These are phyloP conservation scores for Scheffersomyces stipitis DNA, from an alignment of 805 yeast species.

Conservation along the genomic window DNA sequence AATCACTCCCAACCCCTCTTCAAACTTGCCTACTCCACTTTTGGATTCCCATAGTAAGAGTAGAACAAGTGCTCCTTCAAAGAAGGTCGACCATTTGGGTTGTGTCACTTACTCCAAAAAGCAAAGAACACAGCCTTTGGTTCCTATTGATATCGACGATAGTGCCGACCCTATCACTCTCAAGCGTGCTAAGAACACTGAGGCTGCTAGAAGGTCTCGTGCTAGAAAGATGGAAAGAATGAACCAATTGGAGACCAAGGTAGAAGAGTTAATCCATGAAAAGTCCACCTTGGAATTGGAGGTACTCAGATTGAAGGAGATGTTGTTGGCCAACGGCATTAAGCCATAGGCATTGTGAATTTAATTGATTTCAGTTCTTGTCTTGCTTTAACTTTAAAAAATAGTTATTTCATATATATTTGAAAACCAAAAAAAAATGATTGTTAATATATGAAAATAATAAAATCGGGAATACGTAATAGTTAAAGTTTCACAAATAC, in stretches of 20 bases:
- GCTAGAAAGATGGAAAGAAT: conserved; percentile 91
- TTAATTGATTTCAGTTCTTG: not conserved
- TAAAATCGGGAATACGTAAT: no score
- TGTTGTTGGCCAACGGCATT: conserved; percentile 29
- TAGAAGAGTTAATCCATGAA: conserved; percentile 58
- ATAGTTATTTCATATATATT: no score
- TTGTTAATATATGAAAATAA: no score
- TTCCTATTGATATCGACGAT: conserved; percentile 61
- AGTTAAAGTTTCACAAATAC: no score
- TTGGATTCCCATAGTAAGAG: conserved; percentile 16
- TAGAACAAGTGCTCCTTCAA: conserved; percentile 8
- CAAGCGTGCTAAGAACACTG: conserved; percentile 96
- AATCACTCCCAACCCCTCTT: conserved; percentile 29
- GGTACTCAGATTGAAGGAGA: conserved; percentile 55
- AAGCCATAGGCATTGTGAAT: not conserved
- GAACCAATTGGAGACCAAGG: conserved; percentile 76
- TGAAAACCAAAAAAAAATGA: not conserved
- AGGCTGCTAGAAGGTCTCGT: conserved; percentile 93
- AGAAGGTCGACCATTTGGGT: conserved; percentile 68
- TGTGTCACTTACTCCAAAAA: conserved; percentile 76
- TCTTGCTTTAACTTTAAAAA: no score
- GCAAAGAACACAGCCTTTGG: conserved; percentile 68
- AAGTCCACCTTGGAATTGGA: conserved; percentile 65
- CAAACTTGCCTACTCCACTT: conserved; percentile 34
- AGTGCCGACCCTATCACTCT: conserved; percentile 63